Percentiles rank a stretch among this genome's conserved stretches.
These are phyloP conservation scores for Fusarium phyllophilum DNA, from an alignment of 2,329 filamentous ascomycete species.

Conservation along the genomic window DNA sequence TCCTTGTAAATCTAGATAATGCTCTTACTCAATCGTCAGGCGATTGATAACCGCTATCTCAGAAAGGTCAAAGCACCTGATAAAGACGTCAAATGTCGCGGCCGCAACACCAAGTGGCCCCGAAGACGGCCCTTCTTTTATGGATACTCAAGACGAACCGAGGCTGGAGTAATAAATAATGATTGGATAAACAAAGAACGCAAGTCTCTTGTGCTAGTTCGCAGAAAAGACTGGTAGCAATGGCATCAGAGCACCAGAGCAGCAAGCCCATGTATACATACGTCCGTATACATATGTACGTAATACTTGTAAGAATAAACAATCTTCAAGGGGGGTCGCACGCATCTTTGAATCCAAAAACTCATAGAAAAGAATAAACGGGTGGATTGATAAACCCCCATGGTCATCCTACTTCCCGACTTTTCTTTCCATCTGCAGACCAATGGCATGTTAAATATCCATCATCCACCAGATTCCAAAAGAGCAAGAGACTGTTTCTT, in stretches of 20 bases:
- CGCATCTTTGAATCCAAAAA: slow-evolving; percentile 25
- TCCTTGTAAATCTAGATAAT: background rate
- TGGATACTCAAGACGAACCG: background rate
- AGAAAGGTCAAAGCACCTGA: slow-evolving; percentile 22
- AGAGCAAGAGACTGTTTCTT: slow-evolving; percentile 26
- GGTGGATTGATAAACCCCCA: slow-evolving; percentile 22
- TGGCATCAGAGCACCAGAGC: slow-evolving; percentile 2
- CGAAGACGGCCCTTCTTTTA: slow-evolving; percentile 24
- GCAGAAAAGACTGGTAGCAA: slow-evolving; percentile 21
- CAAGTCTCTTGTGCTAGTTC: slow-evolving; percentile 29
- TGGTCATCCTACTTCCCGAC: slow-evolving; percentile 19
- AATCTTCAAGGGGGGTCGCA: slow-evolving; percentile 13
- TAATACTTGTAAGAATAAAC: slow-evolving; percentile 10
- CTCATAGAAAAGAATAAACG: slow-evolving; percentile 3
- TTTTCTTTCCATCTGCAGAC: slow-evolving; percentile 22
- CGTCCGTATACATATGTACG: slow-evolving; percentile 8
- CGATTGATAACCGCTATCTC: slow-evolving; percentile 1
- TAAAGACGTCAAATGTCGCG: slow-evolving; percentile 4
- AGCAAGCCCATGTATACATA: slow-evolving; percentile 15
- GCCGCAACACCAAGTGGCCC: background rate
- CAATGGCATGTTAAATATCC: slow-evolving; percentile 10
- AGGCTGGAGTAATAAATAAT: background rate
- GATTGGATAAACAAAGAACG: slow-evolving; percentile 8
- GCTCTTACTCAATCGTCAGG: slow-evolving; percentile 1
- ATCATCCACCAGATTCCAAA: slow-evolving; percentile 22